These are phyloP conservation scores for Plasmodium knowlesi DNA, from an alignment of 169 alveolate species.

Conservation along the genomic window DNA sequence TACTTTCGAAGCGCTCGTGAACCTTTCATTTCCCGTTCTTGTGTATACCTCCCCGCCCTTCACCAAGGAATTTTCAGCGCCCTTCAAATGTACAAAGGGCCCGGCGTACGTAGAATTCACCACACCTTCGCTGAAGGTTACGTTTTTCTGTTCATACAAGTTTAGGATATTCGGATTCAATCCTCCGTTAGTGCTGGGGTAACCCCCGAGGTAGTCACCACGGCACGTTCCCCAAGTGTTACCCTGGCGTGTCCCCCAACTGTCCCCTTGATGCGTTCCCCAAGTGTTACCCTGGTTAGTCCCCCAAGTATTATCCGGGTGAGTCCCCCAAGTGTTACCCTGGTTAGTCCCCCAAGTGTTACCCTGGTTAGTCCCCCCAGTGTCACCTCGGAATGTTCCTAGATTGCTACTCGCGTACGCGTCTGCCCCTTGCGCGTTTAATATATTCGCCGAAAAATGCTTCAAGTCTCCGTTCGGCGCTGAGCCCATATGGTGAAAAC, in stretches of 20 bases:
- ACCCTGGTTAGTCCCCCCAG: background rate
- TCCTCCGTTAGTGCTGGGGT: background rate
- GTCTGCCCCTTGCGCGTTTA: background rate
- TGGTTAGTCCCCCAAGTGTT: background rate
- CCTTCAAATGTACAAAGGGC: background rate
- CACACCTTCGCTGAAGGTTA: background rate
- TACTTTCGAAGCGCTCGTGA: background rate
- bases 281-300: background rate
- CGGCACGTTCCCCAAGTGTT: conserved; percentile 1
- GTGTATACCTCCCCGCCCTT: background rate
- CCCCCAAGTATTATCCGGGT: no score
- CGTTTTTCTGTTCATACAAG: background rate
- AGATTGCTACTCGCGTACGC: background rate
- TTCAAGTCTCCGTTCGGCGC: background rate
- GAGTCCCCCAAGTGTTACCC: background rate
- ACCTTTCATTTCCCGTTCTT: background rate
- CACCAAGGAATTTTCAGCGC: background rate
- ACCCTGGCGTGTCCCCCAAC: background rate
- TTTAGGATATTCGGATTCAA: background rate
- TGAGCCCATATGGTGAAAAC: background rate
- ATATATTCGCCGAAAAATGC: background rate
- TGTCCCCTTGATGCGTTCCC: background rate
- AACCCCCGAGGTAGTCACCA: background rate
- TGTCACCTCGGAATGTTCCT: background rate
- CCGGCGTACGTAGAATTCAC: background rate